Conservation (phyloP, 2,329 filamentous ascomycete species). For the Chaetomium strumarium region DNA sequence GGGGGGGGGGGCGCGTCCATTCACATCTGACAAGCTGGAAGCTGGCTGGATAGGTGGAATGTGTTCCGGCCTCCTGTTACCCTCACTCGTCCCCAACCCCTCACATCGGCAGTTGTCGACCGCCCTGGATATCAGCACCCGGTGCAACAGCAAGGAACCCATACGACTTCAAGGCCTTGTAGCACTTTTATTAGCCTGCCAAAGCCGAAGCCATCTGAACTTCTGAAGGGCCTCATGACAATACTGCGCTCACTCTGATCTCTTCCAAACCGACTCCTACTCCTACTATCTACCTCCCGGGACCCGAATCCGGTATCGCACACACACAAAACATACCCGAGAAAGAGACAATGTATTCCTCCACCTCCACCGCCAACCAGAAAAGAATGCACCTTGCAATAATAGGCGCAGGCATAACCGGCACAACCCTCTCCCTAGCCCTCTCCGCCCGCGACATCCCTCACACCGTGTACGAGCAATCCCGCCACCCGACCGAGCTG, state of each 20-base stretch:
- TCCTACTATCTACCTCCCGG: too few species aligned
- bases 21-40: too few species aligned
- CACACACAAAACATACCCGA: too few species aligned
- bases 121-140: constrained; percentile 3
- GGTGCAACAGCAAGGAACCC: background rate
- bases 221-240: too few species aligned
- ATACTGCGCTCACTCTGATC: too few species aligned
- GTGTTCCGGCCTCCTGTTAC: too few species aligned
- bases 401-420: constrained; percentile 38
- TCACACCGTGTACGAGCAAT: constrained; percentile 34
- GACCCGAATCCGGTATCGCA: background rate
- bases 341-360: too few species aligned
- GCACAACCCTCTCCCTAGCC: constrained; percentile 32
- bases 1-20: too few species aligned
- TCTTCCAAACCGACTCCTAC: too few species aligned
- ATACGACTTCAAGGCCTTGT: background rate
- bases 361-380: background rate
- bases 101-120: constrained; percentile 5
- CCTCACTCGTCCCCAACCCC: constrained; percentile 1
- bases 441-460: constrained; percentile 29
- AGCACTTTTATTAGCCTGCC: background rate
- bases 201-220: background rate
- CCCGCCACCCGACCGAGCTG: constrained; percentile 31
- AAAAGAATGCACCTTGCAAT: constrained; percentile 29
- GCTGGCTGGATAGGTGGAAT: too few species aligned